These are phyloP conservation scores for Phytopythium sindhum DNA, from an alignment of 352 stramenopile genomes.

Conservation along the genomic window DNA sequence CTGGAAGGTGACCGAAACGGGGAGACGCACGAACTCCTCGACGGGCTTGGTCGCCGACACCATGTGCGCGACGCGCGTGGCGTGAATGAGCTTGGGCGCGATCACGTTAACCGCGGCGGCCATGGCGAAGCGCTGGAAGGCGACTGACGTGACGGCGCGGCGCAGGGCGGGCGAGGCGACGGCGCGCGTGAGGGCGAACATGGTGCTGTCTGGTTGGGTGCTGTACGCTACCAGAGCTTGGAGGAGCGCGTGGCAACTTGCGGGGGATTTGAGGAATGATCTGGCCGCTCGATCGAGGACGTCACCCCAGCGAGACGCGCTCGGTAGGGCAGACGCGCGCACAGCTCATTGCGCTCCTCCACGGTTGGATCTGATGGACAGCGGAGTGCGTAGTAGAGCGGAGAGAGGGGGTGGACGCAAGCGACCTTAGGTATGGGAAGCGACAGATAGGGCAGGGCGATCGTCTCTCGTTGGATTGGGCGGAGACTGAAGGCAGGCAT, in stretches of 20 bases:
- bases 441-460: not conserved
- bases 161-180: conserved; percentile 4
- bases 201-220: not conserved
- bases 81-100: not conserved
- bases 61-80: conserved; percentile 5
- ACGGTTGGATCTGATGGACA: not conserved
- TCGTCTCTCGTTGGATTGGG: not conserved
- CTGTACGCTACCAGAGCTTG: not conserved
- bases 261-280: conserved; percentile 9
- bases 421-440: not conserved
- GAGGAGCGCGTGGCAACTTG: conserved; percentile 3
- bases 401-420: not conserved
- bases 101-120: conserved; percentile 5
- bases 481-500: not conserved
- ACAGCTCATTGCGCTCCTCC: not conserved
- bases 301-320: not conserved
- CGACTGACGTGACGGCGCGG: conserved; percentile 2
- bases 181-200: conserved; percentile 7
- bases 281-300: not conserved
- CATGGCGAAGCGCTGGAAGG: conserved; percentile 9
- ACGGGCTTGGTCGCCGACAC: not conserved
- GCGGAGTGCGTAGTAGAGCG: not conserved
- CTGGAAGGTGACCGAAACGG: conserved; percentile 5
- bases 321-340: not conserved
- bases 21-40: conserved; percentile 7